These are phyloP conservation scores for Termitomyces sp. DNA, from an alignment of 768 basidiomycete species.

Conservation along the genomic window DNA sequence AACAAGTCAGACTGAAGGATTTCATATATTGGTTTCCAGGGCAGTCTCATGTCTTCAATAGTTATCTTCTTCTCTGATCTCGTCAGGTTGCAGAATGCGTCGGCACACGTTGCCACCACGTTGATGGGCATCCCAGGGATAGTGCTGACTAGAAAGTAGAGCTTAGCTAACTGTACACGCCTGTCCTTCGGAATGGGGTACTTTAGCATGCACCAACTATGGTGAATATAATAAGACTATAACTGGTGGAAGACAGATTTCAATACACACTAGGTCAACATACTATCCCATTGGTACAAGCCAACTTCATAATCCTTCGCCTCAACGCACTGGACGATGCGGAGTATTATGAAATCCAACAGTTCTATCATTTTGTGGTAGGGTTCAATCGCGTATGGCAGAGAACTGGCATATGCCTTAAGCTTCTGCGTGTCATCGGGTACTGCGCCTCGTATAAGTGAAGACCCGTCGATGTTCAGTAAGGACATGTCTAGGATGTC, in stretches of 20 bases:
- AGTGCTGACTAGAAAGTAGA: conserved; percentile 74
- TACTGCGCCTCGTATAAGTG: conserved; percentile 10
- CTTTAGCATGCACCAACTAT: conserved; percentile 76
- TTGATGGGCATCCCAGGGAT: conserved; percentile 74
- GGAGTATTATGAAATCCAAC: conserved; percentile 65
- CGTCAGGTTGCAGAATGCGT: conserved; percentile 53
- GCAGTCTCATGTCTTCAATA: conserved; percentile 74
- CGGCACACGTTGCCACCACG: conserved; percentile 60
- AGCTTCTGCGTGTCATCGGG: conserved; percentile 52
- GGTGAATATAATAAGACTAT: conserved; percentile 6
- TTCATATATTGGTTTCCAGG: conserved; percentile 76
- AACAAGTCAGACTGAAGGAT: conserved; percentile 72
- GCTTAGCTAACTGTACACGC: conserved; percentile 64
- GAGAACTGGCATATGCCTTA: conserved; percentile 50
- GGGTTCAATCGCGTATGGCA: conserved; percentile 78
- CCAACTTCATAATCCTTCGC: conserved; percentile 83
- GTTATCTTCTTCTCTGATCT: conserved; percentile 69
- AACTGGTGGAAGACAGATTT: conserved; percentile 1
- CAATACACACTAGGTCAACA: conserved; percentile 60
- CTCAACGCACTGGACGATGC: conserved; percentile 66
- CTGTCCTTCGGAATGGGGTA: conserved; percentile 83
- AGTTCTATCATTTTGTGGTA: conserved; percentile 70
- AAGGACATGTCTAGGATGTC: conserved; percentile 42
- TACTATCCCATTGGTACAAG: conserved; percentile 73
- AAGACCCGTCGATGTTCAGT: conserved; percentile 35